Percentiles rank a stretch among this genome's conserved stretches.
Conservation (phyloP, 23 red algal species). For the Agarophyton chilense region DNA sequence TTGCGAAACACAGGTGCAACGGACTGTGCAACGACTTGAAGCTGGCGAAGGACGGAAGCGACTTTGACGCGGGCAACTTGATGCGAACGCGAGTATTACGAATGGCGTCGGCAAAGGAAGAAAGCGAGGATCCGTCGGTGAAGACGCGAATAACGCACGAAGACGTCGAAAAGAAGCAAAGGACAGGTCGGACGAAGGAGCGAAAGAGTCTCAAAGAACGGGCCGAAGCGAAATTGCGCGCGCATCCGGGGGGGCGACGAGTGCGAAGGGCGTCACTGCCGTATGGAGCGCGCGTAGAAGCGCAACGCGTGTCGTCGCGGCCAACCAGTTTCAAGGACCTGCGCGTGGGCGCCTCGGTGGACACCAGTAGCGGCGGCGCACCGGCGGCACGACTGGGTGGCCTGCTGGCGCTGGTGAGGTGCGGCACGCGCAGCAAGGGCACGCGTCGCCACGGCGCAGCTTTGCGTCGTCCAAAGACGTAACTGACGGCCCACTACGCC, state of each 20-base stretch:
- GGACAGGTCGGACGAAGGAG: not conserved
- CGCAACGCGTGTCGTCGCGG: not conserved
- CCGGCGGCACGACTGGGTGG: not conserved
- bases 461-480: not conserved
- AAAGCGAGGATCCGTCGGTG: constrained; percentile 13
- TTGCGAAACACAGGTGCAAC: constrained; percentile 53
- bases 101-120: not conserved
- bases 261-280: constrained; percentile 4
- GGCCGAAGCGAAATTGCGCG: not conserved
- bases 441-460: not conserved
- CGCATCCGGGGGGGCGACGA: not conserved
- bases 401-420: not conserved
- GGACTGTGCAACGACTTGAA: constrained; percentile 44
- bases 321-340: constrained; percentile 23
- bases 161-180: not conserved
- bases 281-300: not conserved
- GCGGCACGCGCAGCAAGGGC: not conserved
- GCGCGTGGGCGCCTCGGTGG: constrained; percentile 3
- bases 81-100: constrained; percentile 15
- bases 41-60: constrained; percentile 4
- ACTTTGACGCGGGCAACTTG: not conserved
- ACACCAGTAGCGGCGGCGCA: not conserved
- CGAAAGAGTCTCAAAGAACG: not conserved
- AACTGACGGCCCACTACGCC: not conserved
- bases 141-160: constrained; percentile 25